Base-by-base conservation (phyloP, 1,284 basidiomycete species). In the Wallemia mellicola region DNA sequence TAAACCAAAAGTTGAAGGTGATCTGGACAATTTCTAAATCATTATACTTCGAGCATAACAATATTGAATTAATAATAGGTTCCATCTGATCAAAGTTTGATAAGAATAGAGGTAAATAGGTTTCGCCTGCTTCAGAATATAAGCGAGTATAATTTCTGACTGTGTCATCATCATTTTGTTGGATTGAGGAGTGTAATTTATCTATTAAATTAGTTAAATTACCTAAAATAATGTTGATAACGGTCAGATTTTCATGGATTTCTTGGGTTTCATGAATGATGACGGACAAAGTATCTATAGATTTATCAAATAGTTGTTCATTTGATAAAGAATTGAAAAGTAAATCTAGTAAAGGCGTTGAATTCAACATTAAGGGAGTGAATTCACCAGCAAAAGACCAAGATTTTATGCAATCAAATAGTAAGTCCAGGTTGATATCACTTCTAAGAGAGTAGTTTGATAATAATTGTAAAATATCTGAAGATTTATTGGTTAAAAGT, bases 1-100 rank as follows among this genome's bases (percentile, higher is more conserved):
- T 81, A 78, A 88, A 91, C 94, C 94, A 99, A 75, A 98, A 98
- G 55, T 84, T 81, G 75, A 98, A 95, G 7, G 94, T 98, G 71
- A 98, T 94, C 17, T 85, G 86, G 30, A 95, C 92, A 66, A 98
- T 85, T 68, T 98, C 94, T 61, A 98, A 79, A 68, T 96, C 89
- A 28, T 80, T 78, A 71, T 88, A 94, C 0, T 86, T 83, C 17
- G 94, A 84, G 68, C 91, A 98, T 65, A 84, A 79, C n/a, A 83
- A 82, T 65, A 96, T 89, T 11, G 88, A 87, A 66, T 95, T 83
- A 54, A 96, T 87, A 63, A 99, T 79, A 0, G 92, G 89, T 68
- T 86, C n/a, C 82, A 69, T 96, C 88, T 1, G 84, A 82, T 62
- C 85, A 81, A 1, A 83, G 80, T 68, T 91, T 64, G 83, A 81